A percentile compares a stretch with the other conserved stretches of the same genome.
Evolutionary conservation across 768 basidiomycete genomes (phyloP).

Genomic region (Mycena metata): DNA sequence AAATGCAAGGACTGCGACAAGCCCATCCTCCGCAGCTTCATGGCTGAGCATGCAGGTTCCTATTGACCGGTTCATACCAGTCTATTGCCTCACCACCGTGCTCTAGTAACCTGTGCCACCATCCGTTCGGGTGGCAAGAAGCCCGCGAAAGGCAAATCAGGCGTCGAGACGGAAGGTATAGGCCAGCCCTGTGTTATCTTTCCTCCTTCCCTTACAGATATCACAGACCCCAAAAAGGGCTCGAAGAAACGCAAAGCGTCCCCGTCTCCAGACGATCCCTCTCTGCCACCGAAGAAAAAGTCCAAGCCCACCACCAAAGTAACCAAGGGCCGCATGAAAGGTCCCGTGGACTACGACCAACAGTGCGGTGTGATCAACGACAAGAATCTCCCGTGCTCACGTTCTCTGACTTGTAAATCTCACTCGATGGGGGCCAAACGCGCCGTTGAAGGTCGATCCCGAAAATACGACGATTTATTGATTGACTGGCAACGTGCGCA

Average conservation of each 20-base stretch:
- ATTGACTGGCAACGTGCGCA: constrained; percentile 92
- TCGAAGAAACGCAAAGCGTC: constrained; percentile 87
- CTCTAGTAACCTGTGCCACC: constrained; percentile 71
- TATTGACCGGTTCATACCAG: constrained; percentile 18
- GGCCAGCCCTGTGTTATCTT: constrained; percentile 29
- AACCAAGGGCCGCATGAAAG: constrained; percentile 84
- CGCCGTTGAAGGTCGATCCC: constrained; percentile 87
- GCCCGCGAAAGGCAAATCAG: constrained; percentile 65
- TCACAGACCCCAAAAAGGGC: constrained; percentile 59
- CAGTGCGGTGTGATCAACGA: constrained; percentile 99
- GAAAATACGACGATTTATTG: constrained; percentile 86
- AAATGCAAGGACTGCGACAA: constrained; percentile 88
- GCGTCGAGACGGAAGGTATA: constrained; percentile 61
- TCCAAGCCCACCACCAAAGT: constrained; percentile 75
- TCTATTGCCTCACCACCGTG: constrained; percentile 10
- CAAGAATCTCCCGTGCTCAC: constrained; percentile 91
- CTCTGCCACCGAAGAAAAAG: constrained; percentile 83
- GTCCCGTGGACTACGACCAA: constrained; percentile 90
- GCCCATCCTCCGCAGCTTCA: constrained; percentile 81
- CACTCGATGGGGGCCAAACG: constrained; percentile 98
- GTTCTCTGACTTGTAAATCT: constrained; percentile 97
- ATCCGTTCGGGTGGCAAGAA: constrained; percentile 70
- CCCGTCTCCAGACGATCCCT: constrained; percentile 74
- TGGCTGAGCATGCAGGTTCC: constrained; percentile 83
- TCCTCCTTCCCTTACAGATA: constrained; percentile 23